Evolutionary conservation across 495 filamentous ascomycete genomes (phyloP).

Genomic region (Glutinoglossum americanum): DNA sequence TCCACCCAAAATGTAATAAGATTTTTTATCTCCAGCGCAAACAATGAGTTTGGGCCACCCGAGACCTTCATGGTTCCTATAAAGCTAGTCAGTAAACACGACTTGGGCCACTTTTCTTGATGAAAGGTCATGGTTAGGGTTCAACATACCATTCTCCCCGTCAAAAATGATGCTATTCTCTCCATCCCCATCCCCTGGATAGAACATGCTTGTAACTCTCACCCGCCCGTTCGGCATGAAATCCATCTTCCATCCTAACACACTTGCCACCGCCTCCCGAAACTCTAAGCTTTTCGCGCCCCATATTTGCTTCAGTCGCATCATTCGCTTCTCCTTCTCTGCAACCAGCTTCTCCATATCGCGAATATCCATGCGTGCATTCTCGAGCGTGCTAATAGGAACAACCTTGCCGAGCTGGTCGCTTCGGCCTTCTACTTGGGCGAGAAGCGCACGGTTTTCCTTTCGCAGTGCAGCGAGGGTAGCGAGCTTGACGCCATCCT

Average conservation of each 20-base stretch:
- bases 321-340: conserved; percentile 63
- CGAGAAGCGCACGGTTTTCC: conserved; percentile 67
- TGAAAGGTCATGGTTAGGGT: not conserved
- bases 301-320: conserved; percentile 79
- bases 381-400: conserved; percentile 56
- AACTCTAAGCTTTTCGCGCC: conserved; percentile 73
- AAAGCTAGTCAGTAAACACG: not conserved
- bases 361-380: conserved; percentile 44
- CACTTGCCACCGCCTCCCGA: conserved; percentile 69
- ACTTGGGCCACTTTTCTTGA: not conserved
- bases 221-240: conserved; percentile 89
- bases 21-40: conserved; percentile 63
- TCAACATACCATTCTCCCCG: conserved; percentile 45
- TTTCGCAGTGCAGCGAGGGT: conserved; percentile 55
- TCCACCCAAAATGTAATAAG: conserved; percentile 87
- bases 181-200: conserved; percentile 30
- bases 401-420: conserved; percentile 28
- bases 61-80: conserved; percentile 85
- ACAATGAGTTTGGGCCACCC: conserved; percentile 67
- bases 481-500: conserved; percentile 56
- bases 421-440: conserved; percentile 39
- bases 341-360: conserved; percentile 53
- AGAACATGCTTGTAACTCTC: conserved; percentile 59
- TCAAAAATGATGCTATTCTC: conserved; percentile 93
- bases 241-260: conserved; percentile 80